These are phyloP conservation scores for Phytophthora hibernalis DNA, from an alignment of 352 stramenopile species.

Conservation along the genomic window DNA sequence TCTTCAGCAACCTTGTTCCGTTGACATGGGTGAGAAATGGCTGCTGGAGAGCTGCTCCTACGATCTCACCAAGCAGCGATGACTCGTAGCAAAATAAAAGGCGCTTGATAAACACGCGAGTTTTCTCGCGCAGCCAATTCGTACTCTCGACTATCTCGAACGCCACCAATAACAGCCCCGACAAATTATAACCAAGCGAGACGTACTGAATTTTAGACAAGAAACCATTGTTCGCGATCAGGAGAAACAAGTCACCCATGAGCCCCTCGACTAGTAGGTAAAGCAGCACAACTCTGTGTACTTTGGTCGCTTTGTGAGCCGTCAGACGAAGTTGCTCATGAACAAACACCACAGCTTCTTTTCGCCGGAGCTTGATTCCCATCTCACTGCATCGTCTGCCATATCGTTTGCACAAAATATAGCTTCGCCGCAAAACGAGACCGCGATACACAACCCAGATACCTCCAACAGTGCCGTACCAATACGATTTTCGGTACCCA, in stretches of 20 bases:
- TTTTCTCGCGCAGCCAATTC: slow-evolving; percentile 8
- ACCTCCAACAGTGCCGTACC: slow-evolving; percentile 16
- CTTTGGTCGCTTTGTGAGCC: slow-evolving; percentile 14
- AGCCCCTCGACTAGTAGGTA: slow-evolving; percentile 36
- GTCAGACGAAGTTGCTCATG: slow-evolving; percentile 31
- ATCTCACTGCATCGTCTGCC: slow-evolving; percentile 15
- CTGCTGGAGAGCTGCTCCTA: slow-evolving; percentile 20
- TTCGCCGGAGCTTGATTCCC: slow-evolving; percentile 8
- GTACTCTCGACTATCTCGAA: slow-evolving; percentile 39
- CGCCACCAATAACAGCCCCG: slow-evolving; percentile 29
- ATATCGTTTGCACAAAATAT: slow-evolving; percentile 22
- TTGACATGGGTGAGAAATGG: slow-evolving; percentile 29
- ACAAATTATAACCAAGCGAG: slow-evolving; percentile 38
- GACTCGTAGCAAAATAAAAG: slow-evolving; percentile 39
- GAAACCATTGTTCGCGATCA: slow-evolving; percentile 34
- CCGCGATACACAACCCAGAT: slow-evolving; percentile 30
- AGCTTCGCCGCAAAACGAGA: slow-evolving; percentile 30
- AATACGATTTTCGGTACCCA: slow-evolving; percentile 27
- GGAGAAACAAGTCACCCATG: slow-evolving; percentile 43
- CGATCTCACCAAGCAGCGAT: slow-evolving; percentile 19
- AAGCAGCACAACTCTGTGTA: slow-evolving; percentile 24
- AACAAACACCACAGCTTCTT: slow-evolving; percentile 31
- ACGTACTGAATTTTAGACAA: slow-evolving; percentile 27
- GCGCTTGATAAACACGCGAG: slow-evolving; percentile 20
- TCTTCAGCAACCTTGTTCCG: slow-evolving; percentile 13